These are phyloP conservation scores for Hanseniaspora uvarum DNA, from an alignment of 1,139 yeast genomes.

Conservation along the genomic window DNA sequence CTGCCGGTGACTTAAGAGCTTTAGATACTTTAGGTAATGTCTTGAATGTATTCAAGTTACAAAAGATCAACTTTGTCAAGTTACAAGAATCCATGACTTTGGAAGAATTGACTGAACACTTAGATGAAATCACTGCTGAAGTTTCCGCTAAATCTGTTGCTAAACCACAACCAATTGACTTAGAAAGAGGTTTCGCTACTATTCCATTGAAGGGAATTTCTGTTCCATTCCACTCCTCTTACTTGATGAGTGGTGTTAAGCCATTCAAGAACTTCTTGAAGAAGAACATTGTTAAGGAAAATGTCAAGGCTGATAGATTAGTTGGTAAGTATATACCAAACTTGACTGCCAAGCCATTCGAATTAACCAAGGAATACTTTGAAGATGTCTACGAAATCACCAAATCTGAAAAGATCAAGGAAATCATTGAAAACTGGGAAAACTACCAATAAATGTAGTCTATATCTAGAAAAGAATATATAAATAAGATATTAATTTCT, in stretches of 20 bases:
- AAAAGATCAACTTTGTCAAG: conserved; percentile 86
- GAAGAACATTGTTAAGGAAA: conserved; percentile 90
- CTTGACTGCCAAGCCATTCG: conserved; percentile 95
- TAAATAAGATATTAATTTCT: neutral
- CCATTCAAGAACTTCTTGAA: conserved; percentile 96
- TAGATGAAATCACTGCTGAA: conserved; percentile 77
- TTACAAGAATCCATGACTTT: conserved; percentile 70
- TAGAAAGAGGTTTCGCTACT: conserved; percentile 96
- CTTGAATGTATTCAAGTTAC: conserved; percentile 79
- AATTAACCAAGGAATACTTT: conserved; percentile 90
- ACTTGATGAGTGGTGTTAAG: conserved; percentile 94
- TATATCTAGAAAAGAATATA: neutral
- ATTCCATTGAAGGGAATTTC: conserved; percentile 97
- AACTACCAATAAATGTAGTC: conserved; percentile 37
- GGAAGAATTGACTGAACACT: conserved; percentile 79
- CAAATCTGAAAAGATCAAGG: conserved; percentile 80
- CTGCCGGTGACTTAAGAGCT: conserved; percentile 96
- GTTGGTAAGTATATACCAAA: conserved; percentile 95
- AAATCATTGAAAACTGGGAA: conserved; percentile 91
- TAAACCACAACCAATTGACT: conserved; percentile 91
- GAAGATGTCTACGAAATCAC: conserved; percentile 90
- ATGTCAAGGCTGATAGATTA: conserved; percentile 87
- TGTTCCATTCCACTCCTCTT: conserved; percentile 98
- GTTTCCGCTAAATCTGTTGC: conserved; percentile 69
- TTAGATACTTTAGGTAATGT: conserved; percentile 89